Evolutionary conservation across 2,329 filamentous ascomycete genomes (phyloP), one percentile per base, ranked within the genome.

Genomic region (Hymenoscyphus scutula): DNA sequence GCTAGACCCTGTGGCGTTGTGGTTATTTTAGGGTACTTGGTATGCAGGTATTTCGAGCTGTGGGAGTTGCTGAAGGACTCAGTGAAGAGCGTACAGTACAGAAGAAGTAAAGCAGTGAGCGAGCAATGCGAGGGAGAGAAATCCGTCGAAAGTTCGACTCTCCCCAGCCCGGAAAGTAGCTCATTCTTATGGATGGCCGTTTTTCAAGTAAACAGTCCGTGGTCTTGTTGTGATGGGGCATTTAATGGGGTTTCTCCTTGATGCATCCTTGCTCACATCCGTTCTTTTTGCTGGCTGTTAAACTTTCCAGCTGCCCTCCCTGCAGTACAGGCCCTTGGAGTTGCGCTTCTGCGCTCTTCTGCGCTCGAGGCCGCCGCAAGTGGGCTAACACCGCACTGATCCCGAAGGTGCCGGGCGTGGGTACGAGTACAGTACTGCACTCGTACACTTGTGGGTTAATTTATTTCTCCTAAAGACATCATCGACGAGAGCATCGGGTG

Each of bases 171-270:
- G 45, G 45, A 51, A 51, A 51, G 25, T 23, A 19, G 10, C 7
- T 48, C n/a, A 48, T 10, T 48, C 41, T 48, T 48, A 48, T 48
- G 41, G n/a, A 23, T 3, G 17, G 41, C 15, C 41, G 7, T 4
- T 23, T 48, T 48, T 23, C 19, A 51, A 25, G 45, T 51, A 51
- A 51, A 51, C 45, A 51, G 45, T 51, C 19, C 19, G 45, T 51
- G 41, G 41, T 23, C 1, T 48, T 48, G 41, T 48, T 48, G 10
- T 48, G 41, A 48, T 48, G 41, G 41, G 41, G 41, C 41, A 48
- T 37, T 37, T 5, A 17, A 37, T 37, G 34, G 32, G 13, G 34
- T 37, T 37, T 37, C 34, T 37, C 34, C 34, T 37, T 13, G 13
- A 37, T 37, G 34, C 34, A 37, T 37, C 34, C 34, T 37, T 37